Conservation (phyloP, 148 eudicot species). For the Simmondsia chinensis region DNA sequence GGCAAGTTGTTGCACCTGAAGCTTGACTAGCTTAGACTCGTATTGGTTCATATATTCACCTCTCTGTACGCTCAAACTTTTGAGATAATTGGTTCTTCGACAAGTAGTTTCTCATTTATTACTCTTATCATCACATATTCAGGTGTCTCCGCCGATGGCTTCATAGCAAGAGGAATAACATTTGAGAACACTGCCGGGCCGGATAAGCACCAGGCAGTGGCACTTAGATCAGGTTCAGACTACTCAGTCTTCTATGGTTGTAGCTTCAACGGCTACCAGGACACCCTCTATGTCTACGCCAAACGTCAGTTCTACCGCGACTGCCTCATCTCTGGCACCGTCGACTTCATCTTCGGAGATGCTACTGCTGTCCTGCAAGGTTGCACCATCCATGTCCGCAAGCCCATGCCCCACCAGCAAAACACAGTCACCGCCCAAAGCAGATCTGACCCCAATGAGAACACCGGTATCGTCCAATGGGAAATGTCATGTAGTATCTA, state of each 20-base stretch:
- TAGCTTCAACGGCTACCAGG: slow-evolving; percentile 19
- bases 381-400: slow-evolving; percentile 11
- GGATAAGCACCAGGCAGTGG: slow-evolving; percentile 30
- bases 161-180: slow-evolving; percentile 21
- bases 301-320: slow-evolving; percentile 18
- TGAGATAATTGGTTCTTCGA: too few relatives aligned
- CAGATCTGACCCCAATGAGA: slow-evolving; percentile 14
- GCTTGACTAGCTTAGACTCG: too few relatives aligned
- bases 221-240: slow-evolving; percentile 22
- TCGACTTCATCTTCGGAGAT: slow-evolving; percentile 32
- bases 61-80: too few relatives aligned
- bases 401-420: slow-evolving; percentile 10
- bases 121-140: too few relatives aligned
- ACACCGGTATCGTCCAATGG: too few relatives aligned
- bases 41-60: too few relatives aligned
- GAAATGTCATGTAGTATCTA: too few relatives aligned
- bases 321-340: slow-evolving; percentile 16
- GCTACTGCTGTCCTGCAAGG: slow-evolving; percentile 20
- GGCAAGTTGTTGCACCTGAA: too few relatives aligned
- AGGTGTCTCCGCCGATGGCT: slow-evolving; percentile 28
- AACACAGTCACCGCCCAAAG: slow-evolving; percentile 30
- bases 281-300: slow-evolving; percentile 27
- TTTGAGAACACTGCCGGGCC: slow-evolving; percentile 33
- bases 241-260: slow-evolving; percentile 19
- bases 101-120: too few relatives aligned